Base-by-base conservation (phyloP, 1,284 basidiomycete species). In the Rhodotorula sp. region DNA sequence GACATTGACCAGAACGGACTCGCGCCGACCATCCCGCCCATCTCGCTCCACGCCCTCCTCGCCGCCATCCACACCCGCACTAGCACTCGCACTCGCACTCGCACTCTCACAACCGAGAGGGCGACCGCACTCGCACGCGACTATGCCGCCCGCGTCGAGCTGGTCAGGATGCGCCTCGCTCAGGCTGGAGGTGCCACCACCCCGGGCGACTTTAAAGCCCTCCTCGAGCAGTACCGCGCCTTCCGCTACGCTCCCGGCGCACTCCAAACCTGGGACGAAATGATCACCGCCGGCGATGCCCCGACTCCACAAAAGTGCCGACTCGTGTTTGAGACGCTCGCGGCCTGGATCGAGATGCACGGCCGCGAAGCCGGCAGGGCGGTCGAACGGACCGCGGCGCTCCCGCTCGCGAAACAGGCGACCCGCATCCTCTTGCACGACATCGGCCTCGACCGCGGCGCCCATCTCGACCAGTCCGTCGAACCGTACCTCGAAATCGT, bases 311-410 rank as follows among this genome's bases (percentile, higher is more conserved):
- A 16, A 43, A 46, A 47, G 14, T 60, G 48, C 48, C 26, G 21
- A 21, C 23, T 31, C 34, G 62, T 65, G 18, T 69, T 76, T 54
- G 69, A 68, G 58, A 62, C 75, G 14, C 57, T 72, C 62, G n/a
- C 39, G 26, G 64, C 67, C 1, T 76, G 75, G 75, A 60, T 72
- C 62, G 69, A 71, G 16, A 60, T 76, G 48, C 73, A 75, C 61
- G 63, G 64, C 20, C 46, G 57, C 12, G 66, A 58, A 0, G 62
- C 65, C 18, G 73, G 73, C 0, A 58, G 62, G n/a, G 64, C 39
- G 5, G 60, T 74, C 59, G 70, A 70, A 7, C 46, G 65, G 15
- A 58, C 67, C 16, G 64, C 68, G 3, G 75, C 75, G 1, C 21
- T 62, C 16, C 75, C 75, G 10, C 63, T 76, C 61, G 65, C 61